Base-by-base conservation (phyloP, 306 rosid genomes). In the Quercus parvula region DNA sequence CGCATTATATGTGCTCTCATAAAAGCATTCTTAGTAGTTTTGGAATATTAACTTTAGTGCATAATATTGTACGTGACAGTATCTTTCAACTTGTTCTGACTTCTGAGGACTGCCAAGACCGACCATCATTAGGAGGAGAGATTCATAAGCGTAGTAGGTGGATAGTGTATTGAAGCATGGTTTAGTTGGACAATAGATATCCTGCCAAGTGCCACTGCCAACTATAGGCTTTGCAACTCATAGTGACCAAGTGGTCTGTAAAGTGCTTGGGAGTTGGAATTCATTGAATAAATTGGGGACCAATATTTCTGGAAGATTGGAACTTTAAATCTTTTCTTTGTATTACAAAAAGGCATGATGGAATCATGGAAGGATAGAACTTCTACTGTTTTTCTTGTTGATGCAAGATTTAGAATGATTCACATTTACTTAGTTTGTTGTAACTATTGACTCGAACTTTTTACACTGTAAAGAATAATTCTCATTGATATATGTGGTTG, bases 21-120 rank as follows among this genome's bases (percentile, higher is more conserved):
- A 62, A 78, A 88, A 38, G 92, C 94, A 15, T 75, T 83, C 55
- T 19, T 88, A 76, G 97, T 89, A 33, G 93, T 94, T 56, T 79
- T 61, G 67, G 30, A 4, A 12, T 30, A 25, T 22, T 13, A 61
- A 61, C 67, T 61, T 61, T 25, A 10, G 19, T 12, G 31, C 67
- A 59, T 1, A 12, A 61, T 41, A 41, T 41, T 25, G 35, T 61
- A 12, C 3, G 11, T 4, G 66, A 24, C 5, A 9, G 30, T 59
- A 4, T 4, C 66, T 59, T 59, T 12, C 66, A 13, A 20, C 30
- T 20, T 58, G 1, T 58, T 58, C 5, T 58, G 5, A 10, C 13
- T 58, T 58, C 14, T 58, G 13, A 22, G 52, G 25, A 24, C 66
- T 20, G 7, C 25, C 15, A 58, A 8, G 25, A 3, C 64, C 64